Conservation (phyloP, 2,329 filamentous ascomycete species). For the Aspergillus japonicus region DNA sequence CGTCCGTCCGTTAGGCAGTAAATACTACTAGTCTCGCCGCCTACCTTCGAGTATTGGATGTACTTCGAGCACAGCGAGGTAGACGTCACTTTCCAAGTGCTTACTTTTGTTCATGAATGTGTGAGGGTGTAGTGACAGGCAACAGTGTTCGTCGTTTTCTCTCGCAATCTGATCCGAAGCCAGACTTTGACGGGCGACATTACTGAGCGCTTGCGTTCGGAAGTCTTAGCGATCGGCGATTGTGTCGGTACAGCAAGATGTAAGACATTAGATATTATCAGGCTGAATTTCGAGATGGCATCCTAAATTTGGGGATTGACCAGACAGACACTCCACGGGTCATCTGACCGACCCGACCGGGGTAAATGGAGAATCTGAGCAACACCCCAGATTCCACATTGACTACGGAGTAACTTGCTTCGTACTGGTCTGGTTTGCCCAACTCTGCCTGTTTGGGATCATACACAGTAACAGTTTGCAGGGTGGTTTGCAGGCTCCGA, state of each 20-base stretch:
- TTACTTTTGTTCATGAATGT: too few species aligned
- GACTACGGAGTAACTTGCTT: neutral
- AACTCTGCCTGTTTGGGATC: too few species aligned
- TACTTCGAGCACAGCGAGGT: neutral
- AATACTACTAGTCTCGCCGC: neutral
- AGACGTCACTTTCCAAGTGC: too few species aligned
- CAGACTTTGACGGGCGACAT: too few species aligned
- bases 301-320: neutral
- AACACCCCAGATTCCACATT: neutral
- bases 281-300: neutral
- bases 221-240: neutral
- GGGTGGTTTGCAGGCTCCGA: neutral
- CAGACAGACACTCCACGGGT: neutral
- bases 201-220: too few species aligned
- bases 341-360: neutral
- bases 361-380: neutral
- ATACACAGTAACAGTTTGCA: too few species aligned
- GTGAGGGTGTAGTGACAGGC: neutral
- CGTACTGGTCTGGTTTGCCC: neutral
- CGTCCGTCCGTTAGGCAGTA: neutral
- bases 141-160: neutral
- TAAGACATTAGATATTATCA: neutral
- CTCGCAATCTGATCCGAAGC: too few species aligned
- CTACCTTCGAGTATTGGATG: neutral
- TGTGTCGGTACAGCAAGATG: neutral